Evolutionary conservation across 2,329 filamentous ascomycete species (phyloP).

Genomic region (Elsinoe fawcettii): DNA sequence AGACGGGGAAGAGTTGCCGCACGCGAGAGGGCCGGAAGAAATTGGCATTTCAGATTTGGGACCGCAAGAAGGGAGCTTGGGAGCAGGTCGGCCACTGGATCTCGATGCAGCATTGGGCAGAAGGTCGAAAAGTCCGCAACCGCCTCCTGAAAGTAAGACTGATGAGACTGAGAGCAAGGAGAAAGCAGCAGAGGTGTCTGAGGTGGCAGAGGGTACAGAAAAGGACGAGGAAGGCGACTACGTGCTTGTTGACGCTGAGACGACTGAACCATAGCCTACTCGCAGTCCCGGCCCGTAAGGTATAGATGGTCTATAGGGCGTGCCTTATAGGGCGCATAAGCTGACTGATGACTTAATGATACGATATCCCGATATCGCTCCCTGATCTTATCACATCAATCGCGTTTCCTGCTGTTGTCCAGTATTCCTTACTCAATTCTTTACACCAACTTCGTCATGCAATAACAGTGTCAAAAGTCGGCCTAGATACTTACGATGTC

Average conservation of each 20-base stretch:
- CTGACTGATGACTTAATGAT: not conserved
- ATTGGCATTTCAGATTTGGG: conserved; percentile 85
- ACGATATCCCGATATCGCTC: conserved; percentile 8
- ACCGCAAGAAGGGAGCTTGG: conserved; percentile 48
- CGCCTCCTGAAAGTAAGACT: not conserved
- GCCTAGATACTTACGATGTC: too few species aligned
- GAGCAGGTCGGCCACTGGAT: conserved; percentile 27
- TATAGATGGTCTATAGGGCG: not conserved
- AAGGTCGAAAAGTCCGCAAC: conserved; percentile 10
- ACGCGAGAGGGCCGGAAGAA: conserved; percentile 74
- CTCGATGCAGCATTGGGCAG: conserved; percentile 37
- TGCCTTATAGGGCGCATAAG: not conserved
- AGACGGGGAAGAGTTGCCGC: conserved; percentile 54
- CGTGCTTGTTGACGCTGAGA: conserved; percentile 13
- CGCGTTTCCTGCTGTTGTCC: not conserved
- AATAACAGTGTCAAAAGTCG: not conserved
- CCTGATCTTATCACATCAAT: not conserved
- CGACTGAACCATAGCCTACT: not conserved
- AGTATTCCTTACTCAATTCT: not conserved
- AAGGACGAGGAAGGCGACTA: conserved; percentile 4
- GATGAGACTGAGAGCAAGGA: not conserved
- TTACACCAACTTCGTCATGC: too few species aligned
- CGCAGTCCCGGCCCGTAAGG: not conserved
- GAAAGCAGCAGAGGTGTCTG: not conserved
- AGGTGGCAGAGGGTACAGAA: not conserved